Base-by-base conservation (phyloP, 164 flowering plant species). In the Magnolia officinalis region DNA sequence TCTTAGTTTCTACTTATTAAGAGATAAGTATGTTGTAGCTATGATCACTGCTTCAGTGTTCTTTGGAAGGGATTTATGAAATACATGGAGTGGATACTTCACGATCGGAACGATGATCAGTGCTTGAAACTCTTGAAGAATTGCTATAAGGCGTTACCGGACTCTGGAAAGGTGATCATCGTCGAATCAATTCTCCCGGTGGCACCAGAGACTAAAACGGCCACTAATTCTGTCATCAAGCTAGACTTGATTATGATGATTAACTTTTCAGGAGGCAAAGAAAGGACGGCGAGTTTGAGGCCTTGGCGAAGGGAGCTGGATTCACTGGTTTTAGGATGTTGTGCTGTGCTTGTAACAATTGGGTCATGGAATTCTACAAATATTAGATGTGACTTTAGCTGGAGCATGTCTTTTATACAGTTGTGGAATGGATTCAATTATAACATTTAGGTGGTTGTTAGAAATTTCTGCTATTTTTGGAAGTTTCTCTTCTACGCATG, bases 101-200 rank as follows among this genome's bases (percentile, higher is more conserved):
- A 78, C 31, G 74, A 73, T 67, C 79, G 84, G 81, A 76, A 73
- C 10, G 80, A 82, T 37, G 83, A 72, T 3, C 37, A 67, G 0
- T 74, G 81, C 26, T 20, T 74, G 71, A 82, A 74, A 21, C 14
- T 82, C n/a, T 24, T 82, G 49, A 67, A 79, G 63, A 80, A 82
- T 72, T 79, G 78, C 21, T 80, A 74, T n/a, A n/a, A n/a, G n/a
- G n/a, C n/a, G n/a, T n/a, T n/a, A n/a, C n/a, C n/a, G n/a, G n/a
- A n/a, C n/a, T n/a, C n/a, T n/a, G 67, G 83, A 78, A 78, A 78
- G 52, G 67, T 82, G 80, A 83, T 85, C 69, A 50, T 78, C 10
- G 73, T 51, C 0, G 80, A 74, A 51, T 20, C n/a, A 20, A 24
- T 77, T 20, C 16, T 49, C 19, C 75, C 82, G 7, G 67, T 26